Conservation (phyloP, 208 protist species). For the Leishmania turanica region DNA sequence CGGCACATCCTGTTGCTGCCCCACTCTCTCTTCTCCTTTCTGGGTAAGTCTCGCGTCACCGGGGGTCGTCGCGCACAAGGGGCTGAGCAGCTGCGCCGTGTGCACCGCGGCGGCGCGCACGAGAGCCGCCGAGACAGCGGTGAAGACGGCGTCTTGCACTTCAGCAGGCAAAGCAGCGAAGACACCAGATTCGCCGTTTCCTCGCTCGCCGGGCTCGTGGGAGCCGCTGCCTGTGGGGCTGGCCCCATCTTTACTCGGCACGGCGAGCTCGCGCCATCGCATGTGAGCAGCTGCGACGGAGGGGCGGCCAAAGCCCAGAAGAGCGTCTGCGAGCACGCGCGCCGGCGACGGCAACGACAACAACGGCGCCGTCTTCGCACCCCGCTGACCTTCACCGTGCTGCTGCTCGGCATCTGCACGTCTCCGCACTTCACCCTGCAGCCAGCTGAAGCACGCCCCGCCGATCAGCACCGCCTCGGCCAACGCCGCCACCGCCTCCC, state of each 20-base stretch:
- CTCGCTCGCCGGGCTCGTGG: not conserved
- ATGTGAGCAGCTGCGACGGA: not conserved
- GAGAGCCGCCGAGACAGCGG: slow-evolving; percentile 6
- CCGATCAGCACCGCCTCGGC: slow-evolving; percentile 30
- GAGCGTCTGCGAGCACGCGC: slow-evolving; percentile 6
- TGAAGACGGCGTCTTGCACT: slow-evolving; percentile 3
- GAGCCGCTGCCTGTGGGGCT: not conserved
- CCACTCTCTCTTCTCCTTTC: not conserved
- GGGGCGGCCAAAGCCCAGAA: slow-evolving; percentile 9
- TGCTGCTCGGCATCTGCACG: not conserved
- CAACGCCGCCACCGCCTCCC: slow-evolving; percentile 30
- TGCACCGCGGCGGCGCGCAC: slow-evolving; percentile 18
- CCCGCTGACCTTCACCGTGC: not conserved
- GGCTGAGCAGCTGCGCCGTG: slow-evolving; percentile 15
- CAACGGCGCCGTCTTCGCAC: not conserved
- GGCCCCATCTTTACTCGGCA: not conserved
- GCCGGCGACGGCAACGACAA: not conserved
- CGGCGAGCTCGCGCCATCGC: not conserved
- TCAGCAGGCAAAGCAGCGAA: not conserved
- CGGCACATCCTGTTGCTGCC: not conserved
- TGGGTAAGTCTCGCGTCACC: not conserved
- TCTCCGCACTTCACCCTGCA: not conserved
- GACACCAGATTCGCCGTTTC: not conserved
- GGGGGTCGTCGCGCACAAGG: not conserved
- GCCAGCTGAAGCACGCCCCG: slow-evolving; percentile 19